phyloP scores from a whole-genome alignment of 148 eudicot species.

The Vaccinium corymbosum region DNA sequence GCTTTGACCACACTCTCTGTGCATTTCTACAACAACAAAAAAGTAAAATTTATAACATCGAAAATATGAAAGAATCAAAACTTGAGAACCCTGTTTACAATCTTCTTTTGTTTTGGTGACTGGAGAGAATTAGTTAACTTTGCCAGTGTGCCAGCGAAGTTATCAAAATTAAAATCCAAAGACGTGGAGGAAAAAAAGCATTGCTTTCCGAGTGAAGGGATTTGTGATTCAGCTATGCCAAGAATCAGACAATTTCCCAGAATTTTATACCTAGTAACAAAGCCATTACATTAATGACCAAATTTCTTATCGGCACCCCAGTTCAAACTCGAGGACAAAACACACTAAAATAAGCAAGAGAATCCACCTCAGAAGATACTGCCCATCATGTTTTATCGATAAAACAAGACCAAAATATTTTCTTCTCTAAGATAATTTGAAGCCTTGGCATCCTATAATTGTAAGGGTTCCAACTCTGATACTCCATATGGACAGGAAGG shows the following conservation, averaged over 20 bases:
- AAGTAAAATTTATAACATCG: slow-evolving; percentile 9
- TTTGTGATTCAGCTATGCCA: neutral
- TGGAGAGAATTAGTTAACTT: neutral
- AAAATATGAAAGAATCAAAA: slow-evolving; percentile 1
- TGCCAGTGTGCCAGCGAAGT: neutral
- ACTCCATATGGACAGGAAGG: neutral
- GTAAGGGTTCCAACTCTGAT: neutral
- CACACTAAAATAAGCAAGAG: neutral
- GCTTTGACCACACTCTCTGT: slow-evolving; percentile 80
- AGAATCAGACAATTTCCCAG: neutral
- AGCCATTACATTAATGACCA: neutral
- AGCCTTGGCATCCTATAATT: neutral
- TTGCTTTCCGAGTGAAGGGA: neutral
- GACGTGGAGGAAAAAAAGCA: neutral
- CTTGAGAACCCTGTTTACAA: neutral
- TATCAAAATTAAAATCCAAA: neutral
- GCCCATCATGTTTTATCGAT: neutral
- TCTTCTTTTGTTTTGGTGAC: neutral
- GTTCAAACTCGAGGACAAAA: neutral
- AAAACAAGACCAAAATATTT: neutral
- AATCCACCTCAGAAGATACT: slow-evolving; percentile 1
- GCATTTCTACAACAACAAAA: slow-evolving; percentile 62
- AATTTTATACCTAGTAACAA: neutral
- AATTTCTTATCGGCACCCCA: neutral
- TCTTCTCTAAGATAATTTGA: neutral